Evolutionary conservation across 78 protist species (phyloP).

Genomic region (Bigelowiella natans): DNA sequence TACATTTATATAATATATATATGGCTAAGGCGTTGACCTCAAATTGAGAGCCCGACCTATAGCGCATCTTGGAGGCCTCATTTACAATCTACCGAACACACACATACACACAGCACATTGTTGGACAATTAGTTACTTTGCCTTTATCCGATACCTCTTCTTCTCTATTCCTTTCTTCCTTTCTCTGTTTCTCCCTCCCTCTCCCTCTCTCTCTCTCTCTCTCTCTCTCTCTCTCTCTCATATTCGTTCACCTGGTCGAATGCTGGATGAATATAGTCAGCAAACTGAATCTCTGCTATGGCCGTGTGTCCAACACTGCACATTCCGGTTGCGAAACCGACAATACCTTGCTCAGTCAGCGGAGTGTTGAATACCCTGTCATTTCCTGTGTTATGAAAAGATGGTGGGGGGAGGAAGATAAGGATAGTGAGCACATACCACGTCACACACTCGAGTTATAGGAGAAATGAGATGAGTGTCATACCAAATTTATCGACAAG

Average conservation of each 20-base stretch:
- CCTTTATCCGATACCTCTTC: too few relatives aligned
- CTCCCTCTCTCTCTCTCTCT: too few relatives aligned
- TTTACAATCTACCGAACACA: too few relatives aligned
- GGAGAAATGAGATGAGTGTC: not conserved
- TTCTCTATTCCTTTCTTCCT: too few relatives aligned
- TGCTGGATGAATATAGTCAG: conserved; percentile 93
- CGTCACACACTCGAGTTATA: conserved; percentile 63
- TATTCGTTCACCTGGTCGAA: conserved; percentile 85
- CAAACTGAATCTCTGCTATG: conserved; percentile 75
- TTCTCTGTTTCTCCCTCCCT: too few relatives aligned
- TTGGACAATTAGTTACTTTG: too few relatives aligned
- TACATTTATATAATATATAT: too few relatives aligned
- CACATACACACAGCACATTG: too few relatives aligned
- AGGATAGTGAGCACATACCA: conserved; percentile 85
- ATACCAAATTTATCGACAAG: conserved; percentile 32
- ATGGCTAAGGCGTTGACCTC: too few relatives aligned
- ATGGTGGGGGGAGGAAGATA: conserved; percentile 76
- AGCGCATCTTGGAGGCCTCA: conserved; percentile 93
- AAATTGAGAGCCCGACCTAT: conserved; percentile 59
- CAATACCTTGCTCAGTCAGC: conserved; percentile 83
- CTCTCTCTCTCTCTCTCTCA: too few relatives aligned
- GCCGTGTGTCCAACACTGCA: conserved; percentile 78
- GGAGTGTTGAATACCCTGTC: conserved; percentile 90
- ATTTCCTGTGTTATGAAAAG: too few relatives aligned
- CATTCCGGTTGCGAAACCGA: conserved; percentile 61